Percentiles rank a stretch among this genome's conserved stretches.
Conservation (phyloP, 1,139 yeast genomes). For the Yamadazyma buinensis region DNA sequence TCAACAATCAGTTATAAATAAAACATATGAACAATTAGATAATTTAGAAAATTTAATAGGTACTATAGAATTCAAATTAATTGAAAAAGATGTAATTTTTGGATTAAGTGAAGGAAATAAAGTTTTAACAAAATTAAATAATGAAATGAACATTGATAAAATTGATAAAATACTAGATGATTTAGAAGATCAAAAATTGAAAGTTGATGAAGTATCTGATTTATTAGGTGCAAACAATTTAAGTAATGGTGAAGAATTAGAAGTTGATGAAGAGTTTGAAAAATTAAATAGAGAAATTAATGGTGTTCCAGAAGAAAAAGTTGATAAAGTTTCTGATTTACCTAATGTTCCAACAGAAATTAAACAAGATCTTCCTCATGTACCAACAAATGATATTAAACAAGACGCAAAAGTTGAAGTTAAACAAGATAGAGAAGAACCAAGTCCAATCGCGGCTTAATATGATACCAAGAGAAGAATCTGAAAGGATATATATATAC, state of each 20-base stretch:
- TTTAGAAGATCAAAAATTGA: slow-evolving; percentile 72
- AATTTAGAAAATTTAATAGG: slow-evolving; percentile 70
- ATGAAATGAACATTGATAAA: slow-evolving; percentile 71
- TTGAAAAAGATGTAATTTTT: slow-evolving; percentile 78
- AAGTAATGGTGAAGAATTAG: slow-evolving; percentile 56
- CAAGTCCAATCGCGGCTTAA: slow-evolving; percentile 8
- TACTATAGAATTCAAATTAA: slow-evolving; percentile 81
- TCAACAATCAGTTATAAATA: slow-evolving; percentile 64
- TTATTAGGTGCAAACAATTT: slow-evolving; percentile 41
- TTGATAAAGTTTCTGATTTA: slow-evolving; percentile 19
- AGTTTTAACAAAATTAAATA: slow-evolving; percentile 69
- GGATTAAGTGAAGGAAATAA: slow-evolving; percentile 80
- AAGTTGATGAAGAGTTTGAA: slow-evolving; percentile 62
- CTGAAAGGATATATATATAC: not conserved
- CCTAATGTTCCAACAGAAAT: not conserved
- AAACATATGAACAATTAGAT: slow-evolving; percentile 73
- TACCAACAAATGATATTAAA: slow-evolving; percentile 1
- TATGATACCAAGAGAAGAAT: no score
- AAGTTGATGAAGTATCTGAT: slow-evolving; percentile 65
- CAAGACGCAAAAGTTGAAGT: not conserved
- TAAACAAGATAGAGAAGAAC: slow-evolving; percentile 8
- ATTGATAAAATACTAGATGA: slow-evolving; percentile 86
- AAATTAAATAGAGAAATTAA: slow-evolving; percentile 42
- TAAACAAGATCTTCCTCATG: not conserved
- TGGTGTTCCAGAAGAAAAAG: slow-evolving; percentile 16